Evolutionary conservation across 192 early-diverging fungal species (phyloP).

Genomic region (Diversispora eburnea): DNA sequence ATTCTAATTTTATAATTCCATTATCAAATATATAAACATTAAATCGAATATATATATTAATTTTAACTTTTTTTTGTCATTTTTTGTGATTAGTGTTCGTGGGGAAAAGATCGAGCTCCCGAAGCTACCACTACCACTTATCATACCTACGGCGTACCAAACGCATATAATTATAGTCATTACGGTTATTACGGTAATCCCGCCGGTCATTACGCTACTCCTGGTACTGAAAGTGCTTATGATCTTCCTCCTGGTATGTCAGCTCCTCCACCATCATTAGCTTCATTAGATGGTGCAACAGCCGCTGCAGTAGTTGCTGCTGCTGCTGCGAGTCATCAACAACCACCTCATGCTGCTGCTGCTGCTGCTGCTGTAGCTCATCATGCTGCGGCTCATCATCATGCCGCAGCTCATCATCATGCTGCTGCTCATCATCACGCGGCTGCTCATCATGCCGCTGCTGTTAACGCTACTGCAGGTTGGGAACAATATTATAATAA

Average conservation of each 20-base stretch:
- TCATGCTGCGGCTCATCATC: too few relatives aligned
- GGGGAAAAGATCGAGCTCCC: slow-evolving; percentile 79
- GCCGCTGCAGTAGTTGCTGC: slow-evolving; percentile 19
- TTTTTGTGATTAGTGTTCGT: slow-evolving; percentile 58
- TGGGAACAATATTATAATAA: slow-evolving; percentile 27
- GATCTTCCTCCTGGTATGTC: slow-evolving; percentile 31
- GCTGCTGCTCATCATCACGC: too few relatives aligned
- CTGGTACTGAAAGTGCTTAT: slow-evolving; percentile 24
- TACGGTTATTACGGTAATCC: slow-evolving; percentile 26
- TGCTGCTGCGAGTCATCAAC: neutral
- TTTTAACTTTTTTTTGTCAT: neutral
- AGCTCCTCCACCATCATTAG: slow-evolving; percentile 25
- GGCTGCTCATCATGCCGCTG: too few relatives aligned
- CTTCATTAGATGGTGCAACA: slow-evolving; percentile 20
- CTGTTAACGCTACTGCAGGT: neutral
- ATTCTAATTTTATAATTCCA: neutral
- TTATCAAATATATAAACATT: neutral
- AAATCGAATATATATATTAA: neutral
- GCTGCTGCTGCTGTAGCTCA: too few relatives aligned
- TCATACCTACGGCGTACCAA: slow-evolving; percentile 15
- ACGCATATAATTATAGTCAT: slow-evolving; percentile 20
- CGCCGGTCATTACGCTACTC: slow-evolving; percentile 23
- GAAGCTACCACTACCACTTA: slow-evolving; percentile 31
- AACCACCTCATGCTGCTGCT: neutral
- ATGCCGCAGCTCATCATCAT: too few relatives aligned